Base-by-base conservation (phyloP, 106 monocot genomes). In the Dioscorea dumetorum region DNA sequence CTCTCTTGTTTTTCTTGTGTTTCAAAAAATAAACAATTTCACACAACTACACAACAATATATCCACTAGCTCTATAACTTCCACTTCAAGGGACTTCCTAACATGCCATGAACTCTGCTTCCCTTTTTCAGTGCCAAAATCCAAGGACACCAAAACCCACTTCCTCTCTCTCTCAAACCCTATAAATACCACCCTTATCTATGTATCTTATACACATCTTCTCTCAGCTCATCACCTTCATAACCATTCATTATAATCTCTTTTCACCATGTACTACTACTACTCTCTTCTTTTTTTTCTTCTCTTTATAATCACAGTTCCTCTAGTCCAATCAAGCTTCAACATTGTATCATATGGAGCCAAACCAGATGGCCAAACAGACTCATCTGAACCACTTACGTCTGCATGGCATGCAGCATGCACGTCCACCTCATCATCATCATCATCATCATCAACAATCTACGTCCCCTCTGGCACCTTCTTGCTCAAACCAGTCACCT, bases 371-470 rank as follows among this genome's bases (percentile, higher is more conserved):
- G 85, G 82, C 48, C 69, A 19, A 24, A 74, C 85, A 12, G 85
- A 90, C 78, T 78, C 79, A 41, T 24, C 90, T 35, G 19, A 53
- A 50, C 3, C 90, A 4, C 70, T 90, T n/a, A 33, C 60, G 5
- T 15, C 48, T 14, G 83, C 83, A 16, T 91, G 86, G 90, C 18
- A 32, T 2, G 61, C 53, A 14, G 86, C 90, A 13, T 91, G 90
- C 68, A 48, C 49, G 61, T 81, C 79, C 12, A 20, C 75, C 16
- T 49, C 50, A 5, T 28, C 50, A 5, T n/a, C n/a, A n/a, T n/a
- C n/a, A n/a, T n/a, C n/a, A n/a, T n/a, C n/a, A n/a, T 70, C 80
- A 0, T 14, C 78, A 4, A 81, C 78, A 13, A 66, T 91, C 53
- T 58, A 74, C 52, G 68, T 86, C 2, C 90, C 90, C 3, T 2